Percentiles rank a stretch among this genome's conserved stretches.
Evolutionary conservation across 1,284 basidiomycete genomes (phyloP).

Genomic region (Papiliotrema laurentii): DNA sequence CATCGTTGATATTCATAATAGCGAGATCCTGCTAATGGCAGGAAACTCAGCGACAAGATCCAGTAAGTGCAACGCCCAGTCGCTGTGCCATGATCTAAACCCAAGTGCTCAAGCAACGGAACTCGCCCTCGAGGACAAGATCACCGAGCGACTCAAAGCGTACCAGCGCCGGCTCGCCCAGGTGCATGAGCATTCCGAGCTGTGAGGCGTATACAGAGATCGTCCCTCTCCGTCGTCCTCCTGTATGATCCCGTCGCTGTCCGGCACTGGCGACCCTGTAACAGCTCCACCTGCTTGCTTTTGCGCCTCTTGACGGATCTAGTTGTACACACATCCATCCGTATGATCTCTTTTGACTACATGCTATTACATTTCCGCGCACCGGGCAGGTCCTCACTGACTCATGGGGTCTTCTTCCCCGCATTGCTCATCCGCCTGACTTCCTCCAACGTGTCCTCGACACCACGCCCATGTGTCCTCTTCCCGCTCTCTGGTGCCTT

Average conservation of each 20-base stretch:
- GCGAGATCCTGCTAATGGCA: not conserved
- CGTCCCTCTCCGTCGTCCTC: too few species aligned
- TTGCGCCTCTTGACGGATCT: too few species aligned
- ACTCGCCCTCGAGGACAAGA: slow-evolving; percentile 41
- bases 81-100: too few species aligned
- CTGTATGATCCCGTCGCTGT: too few species aligned
- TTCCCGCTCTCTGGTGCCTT: slow-evolving; percentile 27
- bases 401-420: not conserved
- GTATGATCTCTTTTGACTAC: too few species aligned
- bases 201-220: not conserved
- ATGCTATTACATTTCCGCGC: not conserved
- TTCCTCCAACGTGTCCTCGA: slow-evolving; percentile 11
- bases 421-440: slow-evolving; percentile 11
- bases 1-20: not conserved
- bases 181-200: slow-evolving; percentile 1
- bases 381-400: not conserved
- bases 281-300: too few species aligned
- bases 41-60: slow-evolving; percentile 38
- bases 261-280: too few species aligned
- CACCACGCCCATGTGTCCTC: slow-evolving; percentile 33
- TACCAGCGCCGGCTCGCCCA: slow-evolving; percentile 32
- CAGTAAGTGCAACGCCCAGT: slow-evolving; percentile 30
- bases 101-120: slow-evolving; percentile 29
- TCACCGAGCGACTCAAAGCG: slow-evolving; percentile 39
- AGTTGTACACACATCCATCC: too few species aligned